Evolutionary conservation across 2,329 filamentous ascomycete genomes (phyloP), one percentile per base, ranked within the genome.

Genomic region (Decorospora gaudefroyi): DNA sequence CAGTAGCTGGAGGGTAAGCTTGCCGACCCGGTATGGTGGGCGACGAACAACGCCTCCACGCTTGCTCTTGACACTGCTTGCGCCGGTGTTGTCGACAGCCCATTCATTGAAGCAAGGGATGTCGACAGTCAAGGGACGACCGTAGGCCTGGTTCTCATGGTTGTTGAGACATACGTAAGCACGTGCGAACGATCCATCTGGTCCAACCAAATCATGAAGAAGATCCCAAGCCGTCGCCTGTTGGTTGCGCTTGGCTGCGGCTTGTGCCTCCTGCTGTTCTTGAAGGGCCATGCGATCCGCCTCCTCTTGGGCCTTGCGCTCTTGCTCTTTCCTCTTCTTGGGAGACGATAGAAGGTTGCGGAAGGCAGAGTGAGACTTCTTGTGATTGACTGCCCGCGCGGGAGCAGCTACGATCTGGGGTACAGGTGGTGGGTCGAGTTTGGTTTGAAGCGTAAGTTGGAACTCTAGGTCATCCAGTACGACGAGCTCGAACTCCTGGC

Each of bases 391-490:
- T 59, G 78, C 69, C 68, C 89, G 92, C 2, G 87, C 83, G 3
- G 84, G 73, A 1, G 79, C 66, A 31, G 67, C 62, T 17, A 71
- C 64, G 23, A 69, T 49, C 30, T 59, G 54, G 49, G 72, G 70
- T 44, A 76, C 74, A 13, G 86, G 79, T 17, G 85, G 83, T 4
- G 88, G 88, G 64, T 91, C 88, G 55, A 97, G 79, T 75, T 96
- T 96, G 54, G 95, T 95, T 57, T 96, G 95, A 10, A 99, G 81
- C 0, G 93, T 97, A 26, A 99, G 82, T 72, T 99, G 93, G 74
- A 99, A 99, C 70, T 99, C 93, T n/a, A 99, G 83, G 60, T 99
- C 93, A 59, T 96, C 93, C 35, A 95, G 86, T 17, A 99, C 93
- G 21, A 97, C 91, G 30, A 99, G 84, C 74, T 99, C 93, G 61